Percentiles rank a stretch among this genome's conserved stretches.
Conservation (phyloP, 2,329 filamentous ascomycete species). For the Cladosporium halotolerans region DNA sequence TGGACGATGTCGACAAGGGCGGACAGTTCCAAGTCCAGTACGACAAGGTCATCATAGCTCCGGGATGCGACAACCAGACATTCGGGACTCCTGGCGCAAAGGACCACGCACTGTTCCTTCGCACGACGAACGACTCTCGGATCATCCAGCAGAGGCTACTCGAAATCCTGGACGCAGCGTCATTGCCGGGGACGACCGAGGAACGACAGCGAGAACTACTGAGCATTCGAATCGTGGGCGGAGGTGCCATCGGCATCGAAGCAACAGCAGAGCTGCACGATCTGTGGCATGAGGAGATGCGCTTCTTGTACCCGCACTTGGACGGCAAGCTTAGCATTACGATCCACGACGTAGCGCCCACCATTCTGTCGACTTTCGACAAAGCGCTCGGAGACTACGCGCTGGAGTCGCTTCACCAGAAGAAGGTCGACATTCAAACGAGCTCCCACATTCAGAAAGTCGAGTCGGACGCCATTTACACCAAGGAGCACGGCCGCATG, state of each 20-base stretch:
- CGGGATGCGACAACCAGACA: constrained; percentile 37
- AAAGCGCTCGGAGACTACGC: constrained; percentile 38
- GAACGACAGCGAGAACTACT: constrained; percentile 30
- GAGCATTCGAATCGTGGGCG: constrained; percentile 37
- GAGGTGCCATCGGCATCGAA: constrained; percentile 39
- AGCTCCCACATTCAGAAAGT: constrained; percentile 33
- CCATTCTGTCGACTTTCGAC: constrained; percentile 39
- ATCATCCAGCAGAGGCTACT: constrained; percentile 31
- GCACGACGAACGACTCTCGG: constrained; percentile 32
- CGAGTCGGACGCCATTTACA: constrained; percentile 30
- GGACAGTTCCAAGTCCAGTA: constrained; percentile 35
- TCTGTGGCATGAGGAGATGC: constrained; percentile 35
- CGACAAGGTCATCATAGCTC: constrained; percentile 38
- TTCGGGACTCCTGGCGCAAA: constrained; percentile 36
- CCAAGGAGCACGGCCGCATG: constrained; percentile 31
- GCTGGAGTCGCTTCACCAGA: constrained; percentile 30
- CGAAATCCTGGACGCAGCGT: constrained; percentile 34
- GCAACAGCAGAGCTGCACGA: constrained; percentile 41
- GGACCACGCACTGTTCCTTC: constrained; percentile 35
- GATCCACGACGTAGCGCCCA: constrained; percentile 41
- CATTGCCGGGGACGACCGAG: constrained; percentile 25
- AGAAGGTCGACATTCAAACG: constrained; percentile 36
- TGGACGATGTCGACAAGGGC: constrained; percentile 26
- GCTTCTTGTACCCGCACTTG: constrained; percentile 36
- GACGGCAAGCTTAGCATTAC: constrained; percentile 35